Conservation (phyloP, 805 yeast genomes). For the Candida pseudofarinosa region DNA sequence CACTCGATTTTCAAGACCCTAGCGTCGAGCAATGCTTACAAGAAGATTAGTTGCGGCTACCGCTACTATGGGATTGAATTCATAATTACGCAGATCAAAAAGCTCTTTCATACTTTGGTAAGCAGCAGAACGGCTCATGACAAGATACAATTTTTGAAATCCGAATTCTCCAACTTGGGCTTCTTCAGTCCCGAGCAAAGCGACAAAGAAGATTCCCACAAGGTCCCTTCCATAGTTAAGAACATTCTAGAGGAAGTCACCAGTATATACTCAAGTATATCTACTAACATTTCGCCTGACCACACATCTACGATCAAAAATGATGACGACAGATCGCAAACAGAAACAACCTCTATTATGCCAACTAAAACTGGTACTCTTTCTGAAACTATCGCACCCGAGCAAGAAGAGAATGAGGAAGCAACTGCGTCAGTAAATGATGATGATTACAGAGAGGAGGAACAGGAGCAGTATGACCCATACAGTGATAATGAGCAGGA, state of each 20-base stretch:
- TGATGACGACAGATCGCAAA: background rate
- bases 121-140: conserved; percentile 8
- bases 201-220: conserved; percentile 1
- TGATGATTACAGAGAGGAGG: background rate
- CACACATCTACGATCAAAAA: background rate
- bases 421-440: background rate
- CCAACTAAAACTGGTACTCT: background rate
- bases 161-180: conserved; percentile 23
- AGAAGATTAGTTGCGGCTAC: background rate
- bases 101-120: background rate
- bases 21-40: background rate
- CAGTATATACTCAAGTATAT: background rate
- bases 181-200: conserved; percentile 11
- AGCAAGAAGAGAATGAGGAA: background rate
- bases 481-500: conserved; percentile 5
- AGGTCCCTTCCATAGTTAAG: conserved; percentile 17
- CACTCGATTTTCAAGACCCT: background rate
- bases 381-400: background rate
- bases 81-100: background rate
- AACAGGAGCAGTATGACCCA: background rate
- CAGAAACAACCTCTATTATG: background rate
- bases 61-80: background rate
- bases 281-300: background rate
- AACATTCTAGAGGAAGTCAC: conserved; percentile 17
- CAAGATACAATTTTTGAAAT: conserved; percentile 19